Percentiles rank a stretch among this genome's conserved stretches.
Conservation (phyloP, 176 grass and related monocot genomes). For the Poa annua region DNA sequence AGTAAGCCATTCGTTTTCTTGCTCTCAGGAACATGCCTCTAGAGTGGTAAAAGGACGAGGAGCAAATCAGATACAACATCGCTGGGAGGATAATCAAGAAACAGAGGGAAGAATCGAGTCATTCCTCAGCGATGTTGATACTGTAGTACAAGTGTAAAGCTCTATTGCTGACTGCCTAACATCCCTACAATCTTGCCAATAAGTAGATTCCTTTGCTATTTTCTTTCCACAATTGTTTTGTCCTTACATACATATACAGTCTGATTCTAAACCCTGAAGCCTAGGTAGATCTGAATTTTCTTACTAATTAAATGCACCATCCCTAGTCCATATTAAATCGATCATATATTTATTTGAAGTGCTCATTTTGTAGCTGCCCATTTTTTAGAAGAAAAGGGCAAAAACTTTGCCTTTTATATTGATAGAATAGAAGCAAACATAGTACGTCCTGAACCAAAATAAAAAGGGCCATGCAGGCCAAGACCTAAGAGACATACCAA, state of each 20-base stretch:
- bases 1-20: no score
- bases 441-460: no score
- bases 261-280: no score
- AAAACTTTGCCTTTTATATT: no score
- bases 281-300: background rate
- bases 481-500: no score
- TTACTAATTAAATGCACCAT: constrained; percentile 20
- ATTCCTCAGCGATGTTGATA: constrained; percentile 70
- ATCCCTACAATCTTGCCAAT: background rate
- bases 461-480: no score
- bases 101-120: constrained; percentile 71
- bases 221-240: constrained; percentile 7
- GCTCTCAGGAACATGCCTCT: constrained; percentile 57
- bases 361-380: constrained; percentile 6
- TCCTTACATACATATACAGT: constrained; percentile 10
- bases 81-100: constrained; percentile 77
- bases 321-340: constrained; percentile 15
- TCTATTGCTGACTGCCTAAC: background rate
- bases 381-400: no score
- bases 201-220: constrained; percentile 17
- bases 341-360: constrained; percentile 3
- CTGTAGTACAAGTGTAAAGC: background rate
- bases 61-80: constrained; percentile 80
- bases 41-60: constrained; percentile 84
- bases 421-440: no score